A percentile compares a stretch with the other conserved stretches of the same genome.
These are phyloP conservation scores for Juglanconis oblonga DNA, from an alignment of 2,329 filamentous ascomycete species.

Conservation along the genomic window DNA sequence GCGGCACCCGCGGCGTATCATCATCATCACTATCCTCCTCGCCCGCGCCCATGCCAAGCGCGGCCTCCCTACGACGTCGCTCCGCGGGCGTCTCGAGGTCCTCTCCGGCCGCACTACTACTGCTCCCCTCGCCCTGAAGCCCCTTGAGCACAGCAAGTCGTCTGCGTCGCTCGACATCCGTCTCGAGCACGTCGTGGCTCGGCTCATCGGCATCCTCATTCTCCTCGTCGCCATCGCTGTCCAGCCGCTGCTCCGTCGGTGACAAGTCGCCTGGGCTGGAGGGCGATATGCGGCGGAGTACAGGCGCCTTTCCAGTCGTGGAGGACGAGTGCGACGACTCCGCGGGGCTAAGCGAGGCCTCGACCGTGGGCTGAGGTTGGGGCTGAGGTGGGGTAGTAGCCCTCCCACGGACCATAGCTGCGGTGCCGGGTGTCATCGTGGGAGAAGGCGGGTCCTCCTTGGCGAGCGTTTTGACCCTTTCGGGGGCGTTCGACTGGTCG, in stretches of 20 bases:
- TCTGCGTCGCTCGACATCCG: constrained; percentile 65
- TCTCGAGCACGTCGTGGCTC: constrained; percentile 53
- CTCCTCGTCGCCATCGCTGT: constrained; percentile 9
- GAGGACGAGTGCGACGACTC: constrained; percentile 5
- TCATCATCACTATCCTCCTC: constrained; percentile 57
- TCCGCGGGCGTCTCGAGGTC: constrained; percentile 71
- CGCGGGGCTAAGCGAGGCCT: background rate
- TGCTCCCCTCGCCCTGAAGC: constrained; percentile 39
- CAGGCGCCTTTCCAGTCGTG: constrained; percentile 2
- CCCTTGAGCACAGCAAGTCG: constrained; percentile 54
- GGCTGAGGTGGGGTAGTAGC: constrained; percentile 9
- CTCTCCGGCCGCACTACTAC: constrained; percentile 36
- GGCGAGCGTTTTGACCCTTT: constrained; percentile 47
- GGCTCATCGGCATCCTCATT: constrained; percentile 18
- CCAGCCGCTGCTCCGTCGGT: background rate
- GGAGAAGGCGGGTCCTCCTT: constrained; percentile 33
- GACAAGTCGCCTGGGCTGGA: constrained; percentile 6
- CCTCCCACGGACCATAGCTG: constrained; percentile 11
- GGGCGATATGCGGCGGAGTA: constrained; percentile 1
- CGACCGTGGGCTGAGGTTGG: background rate
- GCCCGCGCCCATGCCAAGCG: constrained; percentile 55
- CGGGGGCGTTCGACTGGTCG: constrained; percentile 47
- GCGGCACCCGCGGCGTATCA: constrained; percentile 51
- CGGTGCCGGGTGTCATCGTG: background rate
- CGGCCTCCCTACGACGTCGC: constrained; percentile 68